These are phyloP conservation scores for Actinomortierella wolfii DNA, from an alignment of 371 early-diverging fungal species.

Conservation along the genomic window DNA sequence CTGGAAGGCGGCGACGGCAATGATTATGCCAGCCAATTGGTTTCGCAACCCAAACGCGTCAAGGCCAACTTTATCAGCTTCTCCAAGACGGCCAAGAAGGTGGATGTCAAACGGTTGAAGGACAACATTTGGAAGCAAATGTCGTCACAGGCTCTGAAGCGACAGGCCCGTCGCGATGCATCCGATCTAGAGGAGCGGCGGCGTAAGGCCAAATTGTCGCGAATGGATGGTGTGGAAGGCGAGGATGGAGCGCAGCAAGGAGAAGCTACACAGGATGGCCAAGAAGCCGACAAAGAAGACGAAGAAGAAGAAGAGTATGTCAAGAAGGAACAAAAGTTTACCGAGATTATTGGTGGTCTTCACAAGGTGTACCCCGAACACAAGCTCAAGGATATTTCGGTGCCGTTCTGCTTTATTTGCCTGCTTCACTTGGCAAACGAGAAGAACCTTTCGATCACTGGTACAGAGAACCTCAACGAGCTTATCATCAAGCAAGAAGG, in stretches of 20 bases:
- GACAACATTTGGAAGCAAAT: conserved; percentile 92
- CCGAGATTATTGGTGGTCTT: conserved; percentile 71
- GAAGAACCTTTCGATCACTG: conserved; percentile 64
- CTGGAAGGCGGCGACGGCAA: conserved; percentile 52
- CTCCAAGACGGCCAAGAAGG: conserved; percentile 88
- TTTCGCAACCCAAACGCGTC: conserved; percentile 60
- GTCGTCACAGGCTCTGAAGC: conserved; percentile 28
- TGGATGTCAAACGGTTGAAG: conserved; percentile 94
- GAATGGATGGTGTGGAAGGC: conserved; percentile 1
- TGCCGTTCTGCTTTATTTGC: conserved; percentile 96
- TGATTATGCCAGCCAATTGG: conserved; percentile 54
- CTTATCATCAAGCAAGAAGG: conserved; percentile 18
- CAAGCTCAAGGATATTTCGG: conserved; percentile 86
- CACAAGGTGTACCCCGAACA: conserved; percentile 76
- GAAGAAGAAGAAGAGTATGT: conserved; percentile 45
- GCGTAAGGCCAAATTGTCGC: conserved; percentile 22
- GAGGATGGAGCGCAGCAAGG: conserved; percentile 1
- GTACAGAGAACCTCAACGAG: conserved; percentile 27
- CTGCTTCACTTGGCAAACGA: conserved; percentile 96
- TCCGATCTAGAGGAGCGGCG: conserved; percentile 9
- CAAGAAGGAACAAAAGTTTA: conserved; percentile 68
- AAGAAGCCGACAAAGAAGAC: conserved; percentile 6
- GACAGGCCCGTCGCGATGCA: conserved; percentile 21
- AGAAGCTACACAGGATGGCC: neutral
- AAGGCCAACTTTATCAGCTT: conserved; percentile 82